Evolutionary conservation across 352 stramenopile genomes (phyloP).

Genomic region (Thalassiosira sp.): DNA sequence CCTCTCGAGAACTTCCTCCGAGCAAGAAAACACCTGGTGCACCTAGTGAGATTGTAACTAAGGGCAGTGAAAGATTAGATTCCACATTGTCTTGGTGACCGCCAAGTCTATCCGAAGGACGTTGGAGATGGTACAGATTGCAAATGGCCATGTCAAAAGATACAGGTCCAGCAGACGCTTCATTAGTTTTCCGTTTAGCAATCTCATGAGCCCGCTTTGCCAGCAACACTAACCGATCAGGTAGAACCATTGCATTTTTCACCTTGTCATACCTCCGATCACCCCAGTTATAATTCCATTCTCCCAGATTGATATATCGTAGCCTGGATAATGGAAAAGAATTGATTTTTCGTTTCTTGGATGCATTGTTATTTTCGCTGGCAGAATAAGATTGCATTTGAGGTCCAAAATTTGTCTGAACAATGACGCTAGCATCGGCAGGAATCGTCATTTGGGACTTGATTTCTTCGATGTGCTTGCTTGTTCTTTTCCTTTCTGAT

Average conservation of each 20-base stretch:
- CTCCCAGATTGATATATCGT: conserved; percentile 51
- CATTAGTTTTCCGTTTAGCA: conserved; percentile 13
- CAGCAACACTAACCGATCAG: conserved; percentile 19
- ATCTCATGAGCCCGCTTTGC: conserved; percentile 27
- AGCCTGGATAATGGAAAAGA: conserved; percentile 47
- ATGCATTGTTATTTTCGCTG: background rate
- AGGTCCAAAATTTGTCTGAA: conserved; percentile 54
- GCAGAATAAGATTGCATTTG: conserved; percentile 29
- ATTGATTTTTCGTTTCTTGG: conserved; percentile 47
- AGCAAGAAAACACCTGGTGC: conserved; percentile 54
- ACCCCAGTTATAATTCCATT: conserved; percentile 57
- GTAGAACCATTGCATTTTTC: conserved; percentile 16
- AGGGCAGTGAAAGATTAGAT: conserved; percentile 44
- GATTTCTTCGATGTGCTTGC: conserved; percentile 39
- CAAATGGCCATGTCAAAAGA: conserved; percentile 54
- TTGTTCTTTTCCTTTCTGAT: conserved; percentile 12
- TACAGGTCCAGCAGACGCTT: background rate
- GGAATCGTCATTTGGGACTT: conserved; percentile 40
- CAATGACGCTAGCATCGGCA: conserved; percentile 34
- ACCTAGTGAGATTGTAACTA: conserved; percentile 53
- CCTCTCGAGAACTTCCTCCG: conserved; percentile 30
- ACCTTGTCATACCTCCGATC: conserved; percentile 47
- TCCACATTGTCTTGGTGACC: conserved; percentile 52
- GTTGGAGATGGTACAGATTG: conserved; percentile 52
- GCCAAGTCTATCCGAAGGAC: conserved; percentile 48